Evolutionary conservation across 2,329 filamentous ascomycete species (phyloP).

Genomic region (Apiospora hydei): DNA sequence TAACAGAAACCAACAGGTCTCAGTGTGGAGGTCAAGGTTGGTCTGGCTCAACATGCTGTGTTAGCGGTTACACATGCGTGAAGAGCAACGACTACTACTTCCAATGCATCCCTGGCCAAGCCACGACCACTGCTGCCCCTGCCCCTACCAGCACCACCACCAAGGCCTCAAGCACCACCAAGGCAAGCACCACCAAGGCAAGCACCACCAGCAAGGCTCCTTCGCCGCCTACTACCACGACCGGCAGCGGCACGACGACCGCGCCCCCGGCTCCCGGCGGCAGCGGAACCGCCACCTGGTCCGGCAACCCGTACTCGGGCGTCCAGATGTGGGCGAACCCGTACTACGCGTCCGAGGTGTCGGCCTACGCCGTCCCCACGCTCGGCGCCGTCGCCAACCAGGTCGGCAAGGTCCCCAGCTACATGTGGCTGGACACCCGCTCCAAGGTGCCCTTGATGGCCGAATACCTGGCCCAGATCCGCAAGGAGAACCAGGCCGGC

Average conservation of each 20-base stretch:
- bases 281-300: slow-evolving; percentile 48
- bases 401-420: slow-evolving; percentile 60
- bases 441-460: slow-evolving; percentile 56
- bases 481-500: slow-evolving; percentile 46
- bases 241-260: slow-evolving; percentile 35
- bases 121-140: slow-evolving; percentile 8
- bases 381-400: slow-evolving; percentile 61
- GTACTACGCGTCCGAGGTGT: slow-evolving; percentile 63
- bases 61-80: slow-evolving; percentile 47
- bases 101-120: slow-evolving; percentile 44
- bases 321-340: slow-evolving; percentile 60
- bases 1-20: slow-evolving; percentile 33
- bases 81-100: slow-evolving; percentile 47
- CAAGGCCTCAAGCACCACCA: slow-evolving; percentile 36
- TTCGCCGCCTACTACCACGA: slow-evolving; percentile 24
- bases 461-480: slow-evolving; percentile 53
- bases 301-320: slow-evolving; percentile 63
- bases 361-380: slow-evolving; percentile 65
- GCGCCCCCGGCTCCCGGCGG: slow-evolving; percentile 38
- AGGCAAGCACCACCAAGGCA: too few relatives aligned
- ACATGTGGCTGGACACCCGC: slow-evolving; percentile 61
- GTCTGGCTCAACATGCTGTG: slow-evolving; percentile 54
- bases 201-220: slow-evolving; percentile 11
- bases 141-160: background rate
- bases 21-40: slow-evolving; percentile 57